Evolutionary conservation across 2,329 filamentous ascomycete genomes (phyloP).

Genomic region (Myrmaecium sp.): DNA sequence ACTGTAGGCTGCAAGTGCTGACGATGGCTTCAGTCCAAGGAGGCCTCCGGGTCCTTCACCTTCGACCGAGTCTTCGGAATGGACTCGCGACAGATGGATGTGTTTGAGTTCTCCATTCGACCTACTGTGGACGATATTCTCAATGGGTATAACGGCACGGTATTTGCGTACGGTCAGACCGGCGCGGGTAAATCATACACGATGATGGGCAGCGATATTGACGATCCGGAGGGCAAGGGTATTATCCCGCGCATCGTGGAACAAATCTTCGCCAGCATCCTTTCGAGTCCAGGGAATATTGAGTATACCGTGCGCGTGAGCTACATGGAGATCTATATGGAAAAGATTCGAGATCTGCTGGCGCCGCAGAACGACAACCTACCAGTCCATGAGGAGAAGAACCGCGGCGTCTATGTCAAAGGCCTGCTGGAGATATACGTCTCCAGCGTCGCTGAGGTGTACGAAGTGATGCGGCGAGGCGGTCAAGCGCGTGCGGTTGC

Average conservation of each 20-base stretch:
- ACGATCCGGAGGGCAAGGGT: constrained; percentile 72
- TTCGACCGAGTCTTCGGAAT: constrained; percentile 98
- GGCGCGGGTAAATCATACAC: constrained; percentile 98
- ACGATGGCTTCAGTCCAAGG: constrained; percentile 46
- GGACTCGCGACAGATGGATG: constrained; percentile 74
- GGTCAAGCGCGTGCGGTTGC: constrained; percentile 80
- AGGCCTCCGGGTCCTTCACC: constrained; percentile 67
- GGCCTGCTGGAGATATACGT: constrained; percentile 90
- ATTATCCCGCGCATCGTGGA: constrained; percentile 95
- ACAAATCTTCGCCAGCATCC: constrained; percentile 91
- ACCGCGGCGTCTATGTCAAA: constrained; percentile 89
- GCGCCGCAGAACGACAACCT: constrained; percentile 90
- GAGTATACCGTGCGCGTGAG: constrained; percentile 98
- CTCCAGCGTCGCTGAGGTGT: constrained; percentile 86
- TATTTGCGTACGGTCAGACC: constrained; percentile 97
- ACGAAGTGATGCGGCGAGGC: constrained; percentile 89
- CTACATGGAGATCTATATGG: constrained; percentile 99
- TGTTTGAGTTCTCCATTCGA: constrained; percentile 96
- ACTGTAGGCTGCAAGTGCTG: not conserved
- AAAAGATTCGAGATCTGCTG: constrained; percentile 85
- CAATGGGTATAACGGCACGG: constrained; percentile 97
- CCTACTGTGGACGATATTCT: constrained; percentile 94
- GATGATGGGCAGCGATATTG: constrained; percentile 95
- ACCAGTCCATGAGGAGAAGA: constrained; percentile 96
- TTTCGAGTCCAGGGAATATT: constrained; percentile 80